Evolutionary conservation across 352 stramenopile genomes (phyloP).

Genomic region (Pythium aquatile): DNA sequence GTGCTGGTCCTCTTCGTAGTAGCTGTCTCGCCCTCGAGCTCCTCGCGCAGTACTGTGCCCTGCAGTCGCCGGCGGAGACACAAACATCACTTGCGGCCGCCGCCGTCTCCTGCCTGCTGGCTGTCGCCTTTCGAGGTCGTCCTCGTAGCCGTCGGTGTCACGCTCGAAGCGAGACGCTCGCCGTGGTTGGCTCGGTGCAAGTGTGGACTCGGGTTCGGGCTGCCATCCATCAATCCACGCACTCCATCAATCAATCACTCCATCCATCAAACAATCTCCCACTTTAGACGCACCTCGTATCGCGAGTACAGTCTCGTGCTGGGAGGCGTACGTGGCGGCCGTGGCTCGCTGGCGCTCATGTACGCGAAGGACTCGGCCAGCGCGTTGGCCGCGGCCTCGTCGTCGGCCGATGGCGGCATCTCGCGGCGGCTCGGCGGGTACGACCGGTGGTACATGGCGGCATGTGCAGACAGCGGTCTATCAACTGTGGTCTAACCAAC

Average conservation of each 20-base stretch:
- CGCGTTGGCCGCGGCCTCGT: conserved; percentile 11
- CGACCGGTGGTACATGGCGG: conserved; percentile 20
- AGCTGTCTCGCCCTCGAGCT: background rate
- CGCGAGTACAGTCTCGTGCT: conserved; percentile 18
- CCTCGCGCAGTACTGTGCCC: background rate
- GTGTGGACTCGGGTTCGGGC: background rate
- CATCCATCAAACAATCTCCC: background rate
- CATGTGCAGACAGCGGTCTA: conserved; percentile 11
- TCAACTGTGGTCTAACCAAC: background rate
- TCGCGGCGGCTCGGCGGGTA: conserved; percentile 20
- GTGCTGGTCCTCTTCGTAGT: background rate
- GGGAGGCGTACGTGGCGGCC: conserved; percentile 20
- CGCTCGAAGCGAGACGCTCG: conserved; percentile 2
- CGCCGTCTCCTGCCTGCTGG: conserved; percentile 1
- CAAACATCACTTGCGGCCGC: conserved; percentile 14
- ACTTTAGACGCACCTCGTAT: conserved; percentile 15
- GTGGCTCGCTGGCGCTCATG: conserved; percentile 23
- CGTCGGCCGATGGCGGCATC: conserved; percentile 5
- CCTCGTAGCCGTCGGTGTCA: background rate
- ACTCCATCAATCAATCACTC: background rate
- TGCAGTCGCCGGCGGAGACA: background rate
- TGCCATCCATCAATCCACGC: background rate
- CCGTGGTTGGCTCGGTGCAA: background rate
- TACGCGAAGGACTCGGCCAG: conserved; percentile 24
- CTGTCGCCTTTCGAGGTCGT: background rate